These are phyloP conservation scores for Davidsoniella virescens DNA, from an alignment of 2,329 filamentous ascomycete genomes.

Conservation along the genomic window DNA sequence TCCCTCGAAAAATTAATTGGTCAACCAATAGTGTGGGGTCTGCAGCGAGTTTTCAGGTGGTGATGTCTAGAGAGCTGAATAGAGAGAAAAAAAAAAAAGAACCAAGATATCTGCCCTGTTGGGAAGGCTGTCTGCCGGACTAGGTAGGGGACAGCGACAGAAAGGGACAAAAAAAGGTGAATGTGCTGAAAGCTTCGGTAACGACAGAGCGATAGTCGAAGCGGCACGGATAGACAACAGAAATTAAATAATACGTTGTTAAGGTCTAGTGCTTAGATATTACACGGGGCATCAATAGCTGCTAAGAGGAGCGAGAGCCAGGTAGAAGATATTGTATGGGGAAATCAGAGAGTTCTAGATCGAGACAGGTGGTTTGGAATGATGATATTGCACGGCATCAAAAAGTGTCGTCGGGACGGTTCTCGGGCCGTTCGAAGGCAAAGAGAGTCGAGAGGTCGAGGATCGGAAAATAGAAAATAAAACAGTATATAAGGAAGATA, in stretches of 20 bases:
- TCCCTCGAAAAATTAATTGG: background rate
- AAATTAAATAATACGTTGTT: slow-evolving; percentile 10
- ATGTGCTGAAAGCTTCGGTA: too few species aligned
- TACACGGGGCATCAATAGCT: background rate
- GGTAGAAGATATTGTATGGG: background rate
- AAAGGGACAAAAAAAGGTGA: background rate
- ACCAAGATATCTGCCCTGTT: background rate
- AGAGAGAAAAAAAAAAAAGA: slow-evolving; percentile 1
- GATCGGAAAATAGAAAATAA: too few species aligned
- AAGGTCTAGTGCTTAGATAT: slow-evolving; percentile 11
- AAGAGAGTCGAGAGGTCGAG: too few species aligned
- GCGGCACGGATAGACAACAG: slow-evolving; percentile 1
- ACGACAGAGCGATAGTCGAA: too few species aligned
- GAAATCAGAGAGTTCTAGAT: too few species aligned
- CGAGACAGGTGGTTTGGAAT: too few species aligned
- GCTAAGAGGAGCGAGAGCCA: background rate
- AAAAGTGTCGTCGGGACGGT: slow-evolving; percentile 3
- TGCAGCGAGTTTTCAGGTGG: background rate
- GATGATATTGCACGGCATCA: background rate
- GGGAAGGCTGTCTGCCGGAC: background rate
- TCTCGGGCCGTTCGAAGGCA: too few species aligned
- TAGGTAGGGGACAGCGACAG: background rate
- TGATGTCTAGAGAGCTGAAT: background rate
- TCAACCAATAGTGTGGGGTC: too few species aligned
- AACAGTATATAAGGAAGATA: too few species aligned